phyloP scores from a whole-genome alignment of 805 yeast genomes.

The Wickerhamomyces sydowiorum region DNA sequence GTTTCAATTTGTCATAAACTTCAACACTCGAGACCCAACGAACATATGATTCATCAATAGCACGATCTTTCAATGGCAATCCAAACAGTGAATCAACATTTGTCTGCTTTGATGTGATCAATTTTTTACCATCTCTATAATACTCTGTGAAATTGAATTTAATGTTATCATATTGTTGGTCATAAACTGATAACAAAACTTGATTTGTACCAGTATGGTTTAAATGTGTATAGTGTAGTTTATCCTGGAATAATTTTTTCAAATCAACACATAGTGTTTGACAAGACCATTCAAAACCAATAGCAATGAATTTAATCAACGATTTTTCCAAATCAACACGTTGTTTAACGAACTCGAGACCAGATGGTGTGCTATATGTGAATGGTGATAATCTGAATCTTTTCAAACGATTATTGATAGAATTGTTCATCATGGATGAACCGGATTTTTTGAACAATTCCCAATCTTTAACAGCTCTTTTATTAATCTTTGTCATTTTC shows the following conservation, averaged over 20 bases:
- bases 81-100: constrained; percentile 2
- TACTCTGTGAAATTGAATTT: constrained; percentile 8
- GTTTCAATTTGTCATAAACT: constrained; percentile 11
- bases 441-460: constrained; percentile 5
- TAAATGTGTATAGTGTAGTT: constrained; percentile 1
- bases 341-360: constrained; percentile 14
- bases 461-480: constrained; percentile 19
- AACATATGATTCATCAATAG: constrained; percentile 1
- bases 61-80: neutral
- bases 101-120: constrained; percentile 6
- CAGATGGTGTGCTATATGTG: constrained; percentile 11
- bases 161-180: constrained; percentile 3
- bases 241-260: constrained; percentile 13
- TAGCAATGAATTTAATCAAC: constrained; percentile 12
- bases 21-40: constrained; percentile 19
- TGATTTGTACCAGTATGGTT: neutral
- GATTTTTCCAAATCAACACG: constrained; percentile 14
- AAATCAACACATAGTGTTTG: constrained; percentile 20
- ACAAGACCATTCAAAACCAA: constrained; percentile 22
- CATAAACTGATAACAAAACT: constrained; percentile 20
- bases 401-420: constrained; percentile 1
- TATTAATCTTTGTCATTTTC: constrained; percentile 9
- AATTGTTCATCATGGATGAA: neutral
- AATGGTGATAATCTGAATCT: constrained; percentile 12
- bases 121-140: constrained; percentile 13